phyloP scores from a whole-genome alignment of 2,329 filamentous ascomycete species.

The Penicillium olsonii region DNA sequence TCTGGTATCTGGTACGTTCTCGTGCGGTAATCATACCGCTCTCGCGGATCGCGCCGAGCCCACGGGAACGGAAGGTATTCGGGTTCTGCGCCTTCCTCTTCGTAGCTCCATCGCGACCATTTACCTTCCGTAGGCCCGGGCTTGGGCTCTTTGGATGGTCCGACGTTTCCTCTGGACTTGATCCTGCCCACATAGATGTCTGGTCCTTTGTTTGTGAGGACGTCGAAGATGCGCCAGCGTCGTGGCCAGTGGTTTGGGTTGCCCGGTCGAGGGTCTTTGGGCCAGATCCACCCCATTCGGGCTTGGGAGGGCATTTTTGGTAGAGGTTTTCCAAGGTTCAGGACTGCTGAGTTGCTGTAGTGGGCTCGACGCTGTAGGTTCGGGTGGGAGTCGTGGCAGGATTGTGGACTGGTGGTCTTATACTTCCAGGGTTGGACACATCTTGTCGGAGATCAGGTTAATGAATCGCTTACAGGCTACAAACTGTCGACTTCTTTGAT shows the following conservation, averaged over 20 bases:
- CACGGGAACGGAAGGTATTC: constrained; percentile 17
- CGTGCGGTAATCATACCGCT: constrained; percentile 36
- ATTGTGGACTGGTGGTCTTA: too few relatives aligned
- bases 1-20: constrained; percentile 34
- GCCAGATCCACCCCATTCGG: constrained; percentile 37
- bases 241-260: constrained; percentile 33
- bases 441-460: too few relatives aligned
- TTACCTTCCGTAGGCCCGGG: neutral
- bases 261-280: constrained; percentile 39
- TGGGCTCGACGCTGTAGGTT: too few relatives aligned
- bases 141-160: too few relatives aligned
- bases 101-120: constrained; percentile 22
- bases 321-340: too few relatives aligned
- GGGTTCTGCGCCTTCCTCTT: constrained; percentile 8
- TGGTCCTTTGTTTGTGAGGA: constrained; percentile 42
- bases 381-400: too few relatives aligned
- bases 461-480: too few relatives aligned
- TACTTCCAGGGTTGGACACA: too few relatives aligned
- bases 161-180: neutral
- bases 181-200: constrained; percentile 44
- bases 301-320: constrained; percentile 3
- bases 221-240: constrained; percentile 36
- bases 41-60: constrained; percentile 18
- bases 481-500: too few relatives aligned
- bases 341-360: too few relatives aligned